Conservation (phyloP, 2,329 filamentous ascomycete genomes). For the Diaporthe humulicola region DNA sequence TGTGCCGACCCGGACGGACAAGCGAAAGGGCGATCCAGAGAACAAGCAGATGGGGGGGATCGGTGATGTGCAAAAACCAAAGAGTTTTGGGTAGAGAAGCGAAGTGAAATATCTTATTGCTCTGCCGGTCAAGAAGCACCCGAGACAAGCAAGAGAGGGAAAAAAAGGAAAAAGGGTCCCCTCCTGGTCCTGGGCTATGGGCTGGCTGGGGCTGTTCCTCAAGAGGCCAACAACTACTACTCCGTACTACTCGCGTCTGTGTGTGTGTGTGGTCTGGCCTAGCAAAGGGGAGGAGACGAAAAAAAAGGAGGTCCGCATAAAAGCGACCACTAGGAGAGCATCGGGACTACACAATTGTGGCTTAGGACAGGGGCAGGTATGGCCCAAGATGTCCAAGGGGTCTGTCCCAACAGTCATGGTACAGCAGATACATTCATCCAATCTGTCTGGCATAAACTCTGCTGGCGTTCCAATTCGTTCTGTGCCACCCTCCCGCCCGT, state of each 20-base stretch:
- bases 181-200: conserved; percentile 14
- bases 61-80: conserved; percentile 27
- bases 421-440: conserved; percentile 15
- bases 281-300: conserved; percentile 13
- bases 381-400: conserved; percentile 7
- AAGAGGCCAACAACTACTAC: conserved; percentile 35
- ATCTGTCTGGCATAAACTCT: conserved; percentile 29
- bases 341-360: conserved; percentile 30
- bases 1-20: conserved; percentile 22
- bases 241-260: conserved; percentile 22
- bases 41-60: conserved; percentile 8
- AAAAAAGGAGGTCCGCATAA: conserved; percentile 39
- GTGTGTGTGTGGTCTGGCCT: conserved; percentile 17
- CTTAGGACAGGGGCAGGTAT: conserved; percentile 33
- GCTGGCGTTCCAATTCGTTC: not conserved
- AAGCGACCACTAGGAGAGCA: conserved; percentile 30
- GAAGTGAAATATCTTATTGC: conserved; percentile 19
- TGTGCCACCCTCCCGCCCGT: not conserved
- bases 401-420: too few relatives aligned
- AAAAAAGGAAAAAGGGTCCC: conserved; percentile 24
- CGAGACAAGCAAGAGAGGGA: conserved; percentile 15
- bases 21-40: conserved; percentile 13
- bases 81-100: conserved; percentile 9
- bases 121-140: conserved; percentile 23
- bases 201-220: conserved; percentile 25